Evolutionary conservation across 768 basidiomycete species (phyloP).

Genomic region (Pleurotus eryngii): DNA sequence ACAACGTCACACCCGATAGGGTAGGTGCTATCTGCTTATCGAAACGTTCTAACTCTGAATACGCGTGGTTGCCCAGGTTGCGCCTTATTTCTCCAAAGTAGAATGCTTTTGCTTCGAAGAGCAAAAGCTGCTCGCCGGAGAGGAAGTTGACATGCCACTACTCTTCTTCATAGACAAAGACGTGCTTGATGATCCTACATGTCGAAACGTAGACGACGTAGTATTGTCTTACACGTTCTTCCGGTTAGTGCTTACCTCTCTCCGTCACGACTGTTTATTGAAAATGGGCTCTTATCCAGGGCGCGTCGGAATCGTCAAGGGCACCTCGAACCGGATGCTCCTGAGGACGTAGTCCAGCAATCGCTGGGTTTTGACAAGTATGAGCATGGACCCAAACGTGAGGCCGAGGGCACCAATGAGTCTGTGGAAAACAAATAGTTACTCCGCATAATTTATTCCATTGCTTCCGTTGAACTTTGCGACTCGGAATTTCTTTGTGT

Average conservation of each 20-base stretch:
- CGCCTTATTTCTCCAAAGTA: constrained; percentile 98
- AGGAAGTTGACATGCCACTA: constrained; percentile 97
- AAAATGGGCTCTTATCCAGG: constrained; percentile 34
- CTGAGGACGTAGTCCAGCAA: constrained; percentile 71
- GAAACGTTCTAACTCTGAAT: not conserved
- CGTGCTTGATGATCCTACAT: constrained; percentile 87
- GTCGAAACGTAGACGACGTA: constrained; percentile 84
- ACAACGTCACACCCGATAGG: constrained; percentile 97
- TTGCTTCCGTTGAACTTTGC: too few species aligned
- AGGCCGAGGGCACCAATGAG: not conserved
- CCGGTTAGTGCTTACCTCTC: constrained; percentile 48
- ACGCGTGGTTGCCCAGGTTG: constrained; percentile 55
- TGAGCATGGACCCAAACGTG: constrained; percentile 46
- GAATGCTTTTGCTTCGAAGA: constrained; percentile 99
- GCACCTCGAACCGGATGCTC: constrained; percentile 88
- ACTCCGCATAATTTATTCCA: not conserved
- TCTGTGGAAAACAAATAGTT: not conserved
- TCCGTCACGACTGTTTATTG: not conserved
- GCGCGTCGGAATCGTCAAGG: constrained; percentile 84
- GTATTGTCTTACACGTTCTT: constrained; percentile 98
- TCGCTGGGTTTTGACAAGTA: constrained; percentile 75
- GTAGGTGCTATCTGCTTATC: constrained; percentile 42
- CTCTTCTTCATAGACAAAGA: constrained; percentile 99
- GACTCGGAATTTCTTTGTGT: too few species aligned
- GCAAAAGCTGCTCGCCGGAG: constrained; percentile 88